These are phyloP conservation scores for Baorangia bicolor DNA, from an alignment of 768 basidiomycete species.

Conservation along the genomic window DNA sequence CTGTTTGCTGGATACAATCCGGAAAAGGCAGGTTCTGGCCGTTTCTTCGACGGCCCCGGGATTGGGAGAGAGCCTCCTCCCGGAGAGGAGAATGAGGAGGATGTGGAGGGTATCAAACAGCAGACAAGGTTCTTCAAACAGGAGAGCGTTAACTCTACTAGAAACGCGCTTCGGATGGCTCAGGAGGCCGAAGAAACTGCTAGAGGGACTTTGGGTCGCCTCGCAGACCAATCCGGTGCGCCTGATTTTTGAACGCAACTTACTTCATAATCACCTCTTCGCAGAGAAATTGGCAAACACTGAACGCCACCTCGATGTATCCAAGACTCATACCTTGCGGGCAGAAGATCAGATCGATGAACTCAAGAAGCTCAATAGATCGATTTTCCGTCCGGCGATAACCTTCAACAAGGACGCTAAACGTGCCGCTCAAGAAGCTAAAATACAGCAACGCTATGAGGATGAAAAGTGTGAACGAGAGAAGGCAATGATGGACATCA, in stretches of 20 bases:
- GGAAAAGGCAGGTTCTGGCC: conserved; percentile 53
- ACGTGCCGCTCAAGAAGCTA: conserved; percentile 81
- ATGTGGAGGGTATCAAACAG: conserved; percentile 93
- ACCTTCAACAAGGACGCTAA: conserved; percentile 93
- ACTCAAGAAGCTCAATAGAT: conserved; percentile 89
- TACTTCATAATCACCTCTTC: not conserved
- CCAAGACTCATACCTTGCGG: conserved; percentile 81
- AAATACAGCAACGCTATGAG: conserved; percentile 81
- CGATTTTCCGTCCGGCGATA: conserved; percentile 91
- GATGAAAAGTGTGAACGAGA: conserved; percentile 84
- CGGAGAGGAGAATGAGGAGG: conserved; percentile 80
- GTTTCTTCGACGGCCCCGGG: conserved; percentile 67
- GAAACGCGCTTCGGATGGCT: conserved; percentile 91
- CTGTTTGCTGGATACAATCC: conserved; percentile 76
- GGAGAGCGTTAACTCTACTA: conserved; percentile 82
- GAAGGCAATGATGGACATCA: conserved; percentile 80
- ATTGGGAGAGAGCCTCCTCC: conserved; percentile 46
- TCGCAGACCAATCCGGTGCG: conserved; percentile 93
- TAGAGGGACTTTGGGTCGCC: conserved; percentile 72
- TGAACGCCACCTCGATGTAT: conserved; percentile 89
- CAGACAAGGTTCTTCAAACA: conserved; percentile 88
- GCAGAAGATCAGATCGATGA: conserved; percentile 95
- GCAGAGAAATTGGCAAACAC: conserved; percentile 88
- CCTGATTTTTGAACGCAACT: not conserved
- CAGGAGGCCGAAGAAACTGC: conserved; percentile 98